These are phyloP conservation scores for Rhizopogon vesiculosus DNA, from an alignment of 768 basidiomycete genomes.

Conservation along the genomic window DNA sequence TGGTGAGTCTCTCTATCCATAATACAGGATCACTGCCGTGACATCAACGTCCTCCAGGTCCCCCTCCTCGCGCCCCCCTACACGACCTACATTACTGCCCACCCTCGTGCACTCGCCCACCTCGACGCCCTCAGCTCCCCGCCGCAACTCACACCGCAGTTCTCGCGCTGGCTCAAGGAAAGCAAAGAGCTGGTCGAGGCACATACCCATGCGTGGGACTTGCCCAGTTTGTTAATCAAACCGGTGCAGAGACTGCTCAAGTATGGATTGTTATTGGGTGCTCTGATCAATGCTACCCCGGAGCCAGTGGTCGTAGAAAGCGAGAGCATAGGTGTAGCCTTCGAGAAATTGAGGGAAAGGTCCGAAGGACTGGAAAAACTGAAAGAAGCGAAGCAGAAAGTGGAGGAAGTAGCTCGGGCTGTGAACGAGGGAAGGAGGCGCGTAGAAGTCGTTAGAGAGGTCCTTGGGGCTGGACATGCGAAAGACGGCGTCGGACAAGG, in stretches of 20 bases:
- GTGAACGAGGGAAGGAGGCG: conserved; percentile 78
- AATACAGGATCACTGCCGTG: not conserved
- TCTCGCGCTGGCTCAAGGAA: conserved; percentile 53
- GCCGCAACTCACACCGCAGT: conserved; percentile 37
- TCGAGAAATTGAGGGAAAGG: conserved; percentile 14
- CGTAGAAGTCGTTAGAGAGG: conserved; percentile 75
- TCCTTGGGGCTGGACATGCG: conserved; percentile 41
- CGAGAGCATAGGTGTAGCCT: not conserved
- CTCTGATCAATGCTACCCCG: conserved; percentile 73
- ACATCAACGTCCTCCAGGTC: conserved; percentile 37
- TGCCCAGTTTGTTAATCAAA: conserved; percentile 92
- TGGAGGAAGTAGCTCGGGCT: conserved; percentile 70
- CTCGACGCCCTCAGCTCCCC: conserved; percentile 42
- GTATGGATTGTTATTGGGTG: conserved; percentile 80
- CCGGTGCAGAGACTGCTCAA: conserved; percentile 96
- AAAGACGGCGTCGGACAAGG: conserved; percentile 34
- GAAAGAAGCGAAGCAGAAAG: conserved; percentile 44
- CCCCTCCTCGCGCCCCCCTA: conserved; percentile 69
- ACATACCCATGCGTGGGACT: conserved; percentile 87
- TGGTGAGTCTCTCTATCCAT: conserved; percentile 40
- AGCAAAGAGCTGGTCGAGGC: conserved; percentile 63
- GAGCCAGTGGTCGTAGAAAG: conserved; percentile 27
- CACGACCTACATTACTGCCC: conserved; percentile 77
- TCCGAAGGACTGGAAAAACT: conserved; percentile 32
- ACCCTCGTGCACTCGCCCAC: conserved; percentile 69